These are phyloP conservation scores for Kodamaea restingae DNA, from an alignment of 805 yeast genomes.

Conservation along the genomic window DNA sequence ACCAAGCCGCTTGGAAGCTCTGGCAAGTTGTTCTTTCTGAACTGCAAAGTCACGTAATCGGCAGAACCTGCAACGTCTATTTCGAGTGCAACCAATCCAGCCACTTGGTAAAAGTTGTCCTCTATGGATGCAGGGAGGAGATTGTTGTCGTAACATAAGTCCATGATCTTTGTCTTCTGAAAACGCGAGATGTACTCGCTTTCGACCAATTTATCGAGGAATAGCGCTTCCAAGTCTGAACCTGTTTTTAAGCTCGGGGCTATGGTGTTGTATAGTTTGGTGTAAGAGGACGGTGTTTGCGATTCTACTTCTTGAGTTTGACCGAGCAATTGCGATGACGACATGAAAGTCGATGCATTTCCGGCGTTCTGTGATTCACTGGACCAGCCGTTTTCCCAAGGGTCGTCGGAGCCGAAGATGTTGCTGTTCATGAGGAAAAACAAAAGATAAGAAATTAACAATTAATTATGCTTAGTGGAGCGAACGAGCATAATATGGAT, in stretches of 20 bases:
- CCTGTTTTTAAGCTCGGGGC: constrained; percentile 17
- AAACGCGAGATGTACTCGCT: constrained; percentile 22
- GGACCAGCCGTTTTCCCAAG: constrained; percentile 40
- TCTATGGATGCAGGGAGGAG: constrained; percentile 27
- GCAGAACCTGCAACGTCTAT: constrained; percentile 39
- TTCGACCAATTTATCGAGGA: constrained; percentile 27
- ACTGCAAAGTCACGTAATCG: constrained; percentile 41
- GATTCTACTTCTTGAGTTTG: background rate
- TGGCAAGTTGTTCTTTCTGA: constrained; percentile 32
- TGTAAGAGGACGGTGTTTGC: constrained; percentile 27
- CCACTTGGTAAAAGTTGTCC: constrained; percentile 30
- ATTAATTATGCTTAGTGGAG: no score
- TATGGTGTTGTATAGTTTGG: constrained; percentile 18
- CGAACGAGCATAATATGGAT: no score
- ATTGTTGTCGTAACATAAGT: constrained; percentile 33
- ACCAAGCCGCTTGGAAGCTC: constrained; percentile 21
- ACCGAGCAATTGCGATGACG: constrained; percentile 22
- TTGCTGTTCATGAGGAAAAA: constrained; percentile 12
- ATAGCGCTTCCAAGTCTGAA: constrained; percentile 25
- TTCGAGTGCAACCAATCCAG: constrained; percentile 42
- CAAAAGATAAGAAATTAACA: background rate
- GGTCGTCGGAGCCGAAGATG: constrained; percentile 25
- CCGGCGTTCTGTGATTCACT: constrained; percentile 10
- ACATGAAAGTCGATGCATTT: constrained; percentile 15
- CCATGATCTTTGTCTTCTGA: constrained; percentile 32